These are phyloP conservation scores for Blastomyces emzantsi DNA, from an alignment of 2,329 filamentous ascomycete genomes.

Conservation along the genomic window DNA sequence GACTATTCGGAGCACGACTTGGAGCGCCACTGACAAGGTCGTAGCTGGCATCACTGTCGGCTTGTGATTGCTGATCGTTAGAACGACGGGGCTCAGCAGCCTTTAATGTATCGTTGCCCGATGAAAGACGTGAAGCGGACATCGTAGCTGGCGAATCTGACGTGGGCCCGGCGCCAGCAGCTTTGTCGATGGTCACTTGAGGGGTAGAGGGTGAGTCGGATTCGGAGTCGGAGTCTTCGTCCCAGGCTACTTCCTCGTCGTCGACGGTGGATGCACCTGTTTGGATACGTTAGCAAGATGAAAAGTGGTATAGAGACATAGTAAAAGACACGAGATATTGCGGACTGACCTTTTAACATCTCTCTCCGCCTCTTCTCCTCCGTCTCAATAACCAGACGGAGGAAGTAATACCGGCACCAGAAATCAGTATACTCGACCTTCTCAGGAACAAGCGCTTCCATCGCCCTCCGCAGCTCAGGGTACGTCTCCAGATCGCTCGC, in stretches of 20 bases:
- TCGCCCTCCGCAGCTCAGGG: constrained; percentile 71
- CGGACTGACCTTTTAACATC: constrained; percentile 68
- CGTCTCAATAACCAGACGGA: constrained; percentile 84
- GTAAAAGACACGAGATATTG: not conserved
- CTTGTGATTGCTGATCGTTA: constrained; percentile 80
- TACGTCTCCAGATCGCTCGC: constrained; percentile 75
- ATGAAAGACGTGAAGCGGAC: constrained; percentile 25
- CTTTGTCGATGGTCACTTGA: constrained; percentile 33
- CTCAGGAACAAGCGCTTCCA: constrained; percentile 95
- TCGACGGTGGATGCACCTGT: constrained; percentile 40
- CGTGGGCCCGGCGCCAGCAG: constrained; percentile 16
- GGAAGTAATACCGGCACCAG: constrained; percentile 93
- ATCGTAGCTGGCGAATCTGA: constrained; percentile 21
- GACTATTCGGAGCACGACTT: constrained; percentile 65
- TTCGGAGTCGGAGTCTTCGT: constrained; percentile 61
- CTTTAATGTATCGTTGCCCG: constrained; percentile 45
- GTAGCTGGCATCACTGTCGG: constrained; percentile 92
- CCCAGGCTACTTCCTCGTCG: constrained; percentile 59
- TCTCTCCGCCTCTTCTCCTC: constrained; percentile 84
- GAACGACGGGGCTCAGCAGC: constrained; percentile 58
- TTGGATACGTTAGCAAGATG: not conserved
- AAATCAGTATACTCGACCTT: constrained; percentile 81
- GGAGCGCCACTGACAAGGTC: constrained; percentile 78
- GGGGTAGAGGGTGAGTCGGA: constrained; percentile 36
- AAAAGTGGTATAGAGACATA: not conserved